These are phyloP conservation scores for Phanerochaete carnosa DNA, from an alignment of 768 basidiomycete species.

Conservation along the genomic window DNA sequence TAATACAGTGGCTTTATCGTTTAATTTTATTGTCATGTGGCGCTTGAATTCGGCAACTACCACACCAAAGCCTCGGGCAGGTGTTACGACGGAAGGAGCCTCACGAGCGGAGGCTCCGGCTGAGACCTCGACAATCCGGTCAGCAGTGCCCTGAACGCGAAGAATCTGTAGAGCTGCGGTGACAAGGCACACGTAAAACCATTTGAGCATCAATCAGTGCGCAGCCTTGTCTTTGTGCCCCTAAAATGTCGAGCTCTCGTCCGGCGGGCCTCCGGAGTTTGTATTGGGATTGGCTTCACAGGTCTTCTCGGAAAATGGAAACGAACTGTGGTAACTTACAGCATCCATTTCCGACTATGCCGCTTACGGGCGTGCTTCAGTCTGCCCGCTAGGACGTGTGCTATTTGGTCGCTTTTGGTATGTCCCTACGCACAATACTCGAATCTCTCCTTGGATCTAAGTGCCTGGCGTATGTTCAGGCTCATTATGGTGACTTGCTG, in stretches of 20 bases:
- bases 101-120: too few relatives aligned
- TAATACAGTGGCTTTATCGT: neutral
- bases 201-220: neutral
- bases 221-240: neutral
- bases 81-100: too few relatives aligned
- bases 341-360: neutral
- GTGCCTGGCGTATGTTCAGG: neutral
- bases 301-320: constrained; percentile 1
- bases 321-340: neutral
- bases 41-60: neutral
- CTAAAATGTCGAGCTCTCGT: neutral
- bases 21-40: too few relatives aligned
- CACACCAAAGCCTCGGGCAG: too few relatives aligned
- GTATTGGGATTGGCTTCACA: neutral
- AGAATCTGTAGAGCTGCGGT: neutral
- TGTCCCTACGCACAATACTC: neutral
- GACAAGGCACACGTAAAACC: neutral
- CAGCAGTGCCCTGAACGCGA: neutral
- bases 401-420: neutral
- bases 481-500: neutral
- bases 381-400: neutral
- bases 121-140: neutral
- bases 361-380: neutral
- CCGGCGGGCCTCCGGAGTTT: neutral
- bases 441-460: neutral